A percentile compares a stretch with the other conserved stretches of the same genome.
Conservation (phyloP, 1,139 yeast species). For the Yamadazyma membranifaciens region DNA sequence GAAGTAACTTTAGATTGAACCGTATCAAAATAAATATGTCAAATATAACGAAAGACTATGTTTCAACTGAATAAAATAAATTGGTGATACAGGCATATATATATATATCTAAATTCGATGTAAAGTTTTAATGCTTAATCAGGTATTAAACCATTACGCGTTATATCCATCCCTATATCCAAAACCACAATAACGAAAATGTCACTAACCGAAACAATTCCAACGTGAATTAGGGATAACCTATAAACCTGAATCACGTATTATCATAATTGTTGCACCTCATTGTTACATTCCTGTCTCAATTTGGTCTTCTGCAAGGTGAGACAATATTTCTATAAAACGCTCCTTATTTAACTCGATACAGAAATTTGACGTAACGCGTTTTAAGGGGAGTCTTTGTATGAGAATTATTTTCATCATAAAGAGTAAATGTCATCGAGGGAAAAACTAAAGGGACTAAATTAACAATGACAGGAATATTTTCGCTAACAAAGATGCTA, state of each 20-base stretch:
- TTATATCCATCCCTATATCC: not conserved
- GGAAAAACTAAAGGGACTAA: not conserved
- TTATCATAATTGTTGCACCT: too few relatives aligned
- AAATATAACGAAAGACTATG: not conserved
- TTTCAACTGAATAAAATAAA: not conserved
- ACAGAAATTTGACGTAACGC: not conserved
- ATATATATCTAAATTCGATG: not conserved
- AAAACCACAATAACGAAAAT: not conserved
- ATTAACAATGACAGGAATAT: too few relatives aligned
- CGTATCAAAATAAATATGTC: not conserved
- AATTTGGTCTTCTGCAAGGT: not conserved
- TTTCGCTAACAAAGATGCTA: too few relatives aligned
- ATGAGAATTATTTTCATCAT: not conserved
- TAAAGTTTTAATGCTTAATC: not conserved
- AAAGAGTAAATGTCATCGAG: not conserved
- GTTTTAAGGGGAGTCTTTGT: not conserved
- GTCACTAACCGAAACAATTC: not conserved
- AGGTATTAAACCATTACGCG: constrained; percentile 1
- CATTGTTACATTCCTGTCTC: not conserved
- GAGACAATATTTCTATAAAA: not conserved
- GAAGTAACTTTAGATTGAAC: too few relatives aligned
- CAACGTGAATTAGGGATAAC: too few relatives aligned
- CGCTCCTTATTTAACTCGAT: constrained; percentile 1
- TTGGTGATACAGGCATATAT: not conserved
- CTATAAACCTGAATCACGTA: too few relatives aligned